Conservation (phyloP, 106 monocot species). For the Narthecium ossifragum region DNA sequence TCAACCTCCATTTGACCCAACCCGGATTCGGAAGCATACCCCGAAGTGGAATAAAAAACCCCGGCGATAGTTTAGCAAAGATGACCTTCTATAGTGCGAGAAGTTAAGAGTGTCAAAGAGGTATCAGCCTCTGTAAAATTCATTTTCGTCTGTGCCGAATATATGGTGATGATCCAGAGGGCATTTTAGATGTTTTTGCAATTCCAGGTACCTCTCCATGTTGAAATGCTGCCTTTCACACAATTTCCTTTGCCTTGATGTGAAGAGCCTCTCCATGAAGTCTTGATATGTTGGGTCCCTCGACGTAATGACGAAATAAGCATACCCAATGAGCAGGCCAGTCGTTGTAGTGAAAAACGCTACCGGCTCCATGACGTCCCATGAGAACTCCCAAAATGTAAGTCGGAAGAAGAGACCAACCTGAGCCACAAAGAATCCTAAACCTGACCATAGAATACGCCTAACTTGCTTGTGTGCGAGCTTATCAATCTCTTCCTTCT, state of each 20-base stretch:
- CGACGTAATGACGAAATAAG: slow-evolving; percentile 80
- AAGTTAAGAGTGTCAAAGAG: too few species aligned
- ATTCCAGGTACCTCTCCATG: slow-evolving; percentile 48
- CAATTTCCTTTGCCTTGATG: slow-evolving; percentile 65
- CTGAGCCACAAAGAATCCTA: slow-evolving; percentile 57
- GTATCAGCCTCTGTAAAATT: neutral
- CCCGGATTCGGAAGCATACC: neutral
- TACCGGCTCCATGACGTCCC: slow-evolving; percentile 98
- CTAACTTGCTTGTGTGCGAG: slow-evolving; percentile 87
- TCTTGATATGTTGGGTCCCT: slow-evolving; percentile 94
- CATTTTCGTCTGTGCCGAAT: neutral
- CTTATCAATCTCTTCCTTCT: slow-evolving; percentile 76
- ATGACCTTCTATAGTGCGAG: too few species aligned
- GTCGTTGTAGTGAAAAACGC: slow-evolving; percentile 83
- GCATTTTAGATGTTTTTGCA: slow-evolving; percentile 68
- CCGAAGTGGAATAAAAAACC: slow-evolving; percentile 2
- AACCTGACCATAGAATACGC: slow-evolving; percentile 66
- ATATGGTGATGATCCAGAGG: slow-evolving; percentile 39
- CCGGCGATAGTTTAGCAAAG: too few species aligned
- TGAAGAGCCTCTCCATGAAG: slow-evolving; percentile 76
- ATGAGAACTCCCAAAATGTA: slow-evolving; percentile 98
- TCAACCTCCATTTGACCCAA: neutral
- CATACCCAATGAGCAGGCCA: slow-evolving; percentile 66
- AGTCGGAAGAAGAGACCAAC: slow-evolving; percentile 89
- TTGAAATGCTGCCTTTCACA: slow-evolving; percentile 54